A percentile compares a stretch with the other conserved stretches of the same genome.
phyloP scores from a whole-genome alignment of 2,329 filamentous ascomycete species.

The Diaporthe sp. region DNA sequence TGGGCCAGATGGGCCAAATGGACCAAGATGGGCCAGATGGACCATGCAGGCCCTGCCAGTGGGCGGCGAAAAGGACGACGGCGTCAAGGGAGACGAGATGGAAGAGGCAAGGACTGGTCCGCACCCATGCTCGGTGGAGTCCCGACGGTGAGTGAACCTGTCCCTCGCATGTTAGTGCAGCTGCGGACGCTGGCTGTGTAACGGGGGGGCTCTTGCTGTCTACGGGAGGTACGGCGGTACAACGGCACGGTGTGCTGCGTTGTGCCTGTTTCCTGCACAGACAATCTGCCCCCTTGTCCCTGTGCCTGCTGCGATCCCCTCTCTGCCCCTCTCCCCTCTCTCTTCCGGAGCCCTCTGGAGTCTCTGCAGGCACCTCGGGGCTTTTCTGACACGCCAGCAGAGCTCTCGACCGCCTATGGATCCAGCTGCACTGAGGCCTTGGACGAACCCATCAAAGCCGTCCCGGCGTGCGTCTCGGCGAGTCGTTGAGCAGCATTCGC shows the following conservation, averaged over 20 bases:
- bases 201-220: neutral
- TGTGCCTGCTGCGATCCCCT: slow-evolving; percentile 3
- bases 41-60: slow-evolving; percentile 22
- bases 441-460: slow-evolving; percentile 1
- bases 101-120: slow-evolving; percentile 7
- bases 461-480: slow-evolving; percentile 5
- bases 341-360: neutral
- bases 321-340: neutral
- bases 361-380: slow-evolving; percentile 3
- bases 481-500: slow-evolving; percentile 18
- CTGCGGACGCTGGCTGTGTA: slow-evolving; percentile 21
- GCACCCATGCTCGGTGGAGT: slow-evolving; percentile 32
- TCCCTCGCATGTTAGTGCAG: slow-evolving; percentile 19
- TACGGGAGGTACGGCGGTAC: neutral
- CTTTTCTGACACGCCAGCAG: slow-evolving; percentile 3
- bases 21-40: slow-evolving; percentile 8
- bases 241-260: slow-evolving; percentile 1
- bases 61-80: slow-evolving; percentile 21
- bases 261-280: slow-evolving; percentile 26
- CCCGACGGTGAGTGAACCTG: slow-evolving; percentile 26
- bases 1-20: slow-evolving; percentile 9
- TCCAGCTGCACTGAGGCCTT: slow-evolving; percentile 16
- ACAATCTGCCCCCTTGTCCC: slow-evolving; percentile 2
- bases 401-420: slow-evolving; percentile 16
- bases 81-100: slow-evolving; percentile 33